Evolutionary conservation across 345 rosid species (phyloP).

Genomic region (Arabis alpina): DNA sequence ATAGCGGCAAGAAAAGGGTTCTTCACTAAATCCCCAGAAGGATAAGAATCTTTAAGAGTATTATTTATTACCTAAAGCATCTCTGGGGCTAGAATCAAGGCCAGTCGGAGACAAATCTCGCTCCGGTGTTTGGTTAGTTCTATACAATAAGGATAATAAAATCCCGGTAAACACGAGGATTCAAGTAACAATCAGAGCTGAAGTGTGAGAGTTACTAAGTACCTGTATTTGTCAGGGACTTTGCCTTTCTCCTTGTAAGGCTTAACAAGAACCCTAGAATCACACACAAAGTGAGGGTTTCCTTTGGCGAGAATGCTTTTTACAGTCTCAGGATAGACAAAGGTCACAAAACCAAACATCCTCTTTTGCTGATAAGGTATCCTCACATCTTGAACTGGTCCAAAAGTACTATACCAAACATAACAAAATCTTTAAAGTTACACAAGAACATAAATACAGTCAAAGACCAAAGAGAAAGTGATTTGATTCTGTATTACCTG

Average conservation of each 20-base stretch:
- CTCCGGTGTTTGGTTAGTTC: constrained; percentile 41
- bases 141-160: constrained; percentile 2
- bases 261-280: constrained; percentile 89
- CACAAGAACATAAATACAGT: not conserved
- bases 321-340: constrained; percentile 87
- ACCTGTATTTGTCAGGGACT: constrained; percentile 88
- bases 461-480: constrained; percentile 17
- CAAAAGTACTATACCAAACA: constrained; percentile 58
- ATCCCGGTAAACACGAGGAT: constrained; percentile 3
- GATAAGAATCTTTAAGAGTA: constrained; percentile 43
- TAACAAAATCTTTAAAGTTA: constrained; percentile 28
- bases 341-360: constrained; percentile 95
- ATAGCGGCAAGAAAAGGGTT: not conserved
- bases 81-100: constrained; percentile 70
- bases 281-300: constrained; percentile 91
- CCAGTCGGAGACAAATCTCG: constrained; percentile 63
- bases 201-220: constrained; percentile 6
- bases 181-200: not conserved
- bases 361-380: constrained; percentile 96
- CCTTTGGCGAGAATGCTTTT: constrained; percentile 90
- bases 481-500: constrained; percentile 53
- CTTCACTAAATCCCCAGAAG: not conserved
- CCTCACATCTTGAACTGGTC: constrained; percentile 98
- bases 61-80: constrained; percentile 45
- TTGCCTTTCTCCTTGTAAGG: constrained; percentile 98